Evolutionary conservation across 2,329 filamentous ascomycete genomes (phyloP).

Genomic region (Penicillium aurantiogriseum): DNA sequence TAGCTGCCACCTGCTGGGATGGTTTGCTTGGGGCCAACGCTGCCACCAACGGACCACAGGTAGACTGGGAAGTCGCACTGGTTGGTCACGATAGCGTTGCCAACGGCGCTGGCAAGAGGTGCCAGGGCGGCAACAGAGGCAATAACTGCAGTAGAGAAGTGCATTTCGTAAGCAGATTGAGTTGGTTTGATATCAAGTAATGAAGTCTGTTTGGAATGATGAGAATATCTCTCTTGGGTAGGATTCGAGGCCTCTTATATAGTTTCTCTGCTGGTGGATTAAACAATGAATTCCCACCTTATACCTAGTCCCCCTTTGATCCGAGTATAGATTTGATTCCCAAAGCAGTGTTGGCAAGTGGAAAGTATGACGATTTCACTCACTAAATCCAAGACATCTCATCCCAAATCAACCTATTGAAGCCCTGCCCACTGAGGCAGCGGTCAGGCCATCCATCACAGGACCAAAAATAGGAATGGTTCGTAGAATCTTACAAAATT

Average conservation of each 20-base stretch:
- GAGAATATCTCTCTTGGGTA: neutral
- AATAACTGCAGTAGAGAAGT: constrained; percentile 30
- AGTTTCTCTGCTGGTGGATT: neutral
- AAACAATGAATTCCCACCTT: neutral
- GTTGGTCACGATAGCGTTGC: constrained; percentile 42
- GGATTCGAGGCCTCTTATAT: constrained; percentile 6
- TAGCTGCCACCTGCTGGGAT: constrained; percentile 35
- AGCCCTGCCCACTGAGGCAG: neutral
- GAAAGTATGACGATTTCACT: neutral
- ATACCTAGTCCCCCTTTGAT: neutral
- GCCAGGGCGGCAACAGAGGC: constrained; percentile 34
- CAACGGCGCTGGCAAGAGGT: constrained; percentile 34
- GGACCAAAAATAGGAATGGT: neutral
- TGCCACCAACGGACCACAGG: constrained; percentile 40
- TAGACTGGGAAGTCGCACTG: constrained; percentile 39
- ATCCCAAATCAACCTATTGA: neutral
- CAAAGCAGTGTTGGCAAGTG: neutral
- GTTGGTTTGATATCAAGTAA: constrained; percentile 6
- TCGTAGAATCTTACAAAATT: neutral
- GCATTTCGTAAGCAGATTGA: constrained; percentile 24
- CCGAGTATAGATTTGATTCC: neutral
- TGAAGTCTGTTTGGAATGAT: neutral
- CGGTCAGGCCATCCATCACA: constrained; percentile 9
- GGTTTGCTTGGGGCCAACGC: constrained; percentile 29
- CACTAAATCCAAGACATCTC: constrained; percentile 8